Base-by-base conservation (phyloP, 129 eudicot species). In the Helianthus tuberosus region DNA sequence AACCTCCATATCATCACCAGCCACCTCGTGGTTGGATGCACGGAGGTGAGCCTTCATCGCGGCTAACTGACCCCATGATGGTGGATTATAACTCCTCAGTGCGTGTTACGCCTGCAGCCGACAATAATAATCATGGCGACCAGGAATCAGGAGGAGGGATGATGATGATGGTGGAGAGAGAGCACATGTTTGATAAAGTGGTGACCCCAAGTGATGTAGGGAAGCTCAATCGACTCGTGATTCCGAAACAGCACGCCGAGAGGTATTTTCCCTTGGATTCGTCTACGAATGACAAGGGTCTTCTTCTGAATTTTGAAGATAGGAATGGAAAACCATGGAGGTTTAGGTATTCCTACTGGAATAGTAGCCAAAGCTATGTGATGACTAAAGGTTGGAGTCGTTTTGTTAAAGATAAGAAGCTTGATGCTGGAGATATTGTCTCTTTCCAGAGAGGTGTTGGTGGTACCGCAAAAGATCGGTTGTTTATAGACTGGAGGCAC, bases 361-460 rank as follows among this genome's bases (percentile, higher is more conserved):
- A 86, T 70, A 93, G 98, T 77, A 90, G 97, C 77, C 98, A 93
- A 79, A 93, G 98, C 85, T 93, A 93, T 62, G 98, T 93, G 14
- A 90, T 93, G 97, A 93, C 98, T 8, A 93, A 93, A 72, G 98
- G 98, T 2, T 93, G 98, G 98, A 86, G 93, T 70, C 90, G 98
- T 0, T 93, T 93, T 58, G 98, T 93, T 15, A 93, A 90, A 78
- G 97, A 93, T 39, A 90, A 93, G 75, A 88, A 88, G 82, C 91
- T 93, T 0, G 93, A 88, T 55, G 97, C 98, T 9, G 98, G 98
- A 1, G 98, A 93, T 54, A 84, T 86, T 0, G 98, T 93, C 15
- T 93, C 97, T 2, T 93, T 93, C 71, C 97, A 90, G 7, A 68
- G 97, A 5, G 96, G 98, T 1, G 84, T 86, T 25, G 98, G 96